Evolutionary conservation across 345 rosid species (phyloP), one percentile per base, ranked within the genome.

Genomic region (Ricinus communis): DNA sequence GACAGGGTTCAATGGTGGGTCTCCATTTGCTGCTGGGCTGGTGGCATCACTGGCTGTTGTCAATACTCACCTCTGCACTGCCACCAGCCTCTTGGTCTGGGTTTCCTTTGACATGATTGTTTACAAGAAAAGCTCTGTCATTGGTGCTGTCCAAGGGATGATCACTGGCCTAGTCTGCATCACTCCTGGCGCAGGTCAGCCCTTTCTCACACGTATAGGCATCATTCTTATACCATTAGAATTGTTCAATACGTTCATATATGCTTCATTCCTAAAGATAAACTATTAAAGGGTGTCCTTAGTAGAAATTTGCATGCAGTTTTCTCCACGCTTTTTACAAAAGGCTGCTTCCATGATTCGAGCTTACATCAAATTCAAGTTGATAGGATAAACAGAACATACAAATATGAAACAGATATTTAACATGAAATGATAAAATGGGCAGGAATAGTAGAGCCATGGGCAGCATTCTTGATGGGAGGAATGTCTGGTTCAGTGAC

Each of bases 91-190:
- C 68, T 40, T 85, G 66, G 77, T 81, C 16, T 88, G 90, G 93
- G 59, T 88, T 58, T 83, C 82, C 28, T 40, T 86, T 21, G 93
- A 88, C 85, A 86, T 85, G 86, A 60, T 77, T 31, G 70, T 78
- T 15, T 80, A 85, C 85, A 72, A 79, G 79, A 83, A 85, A 70
- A 86, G 86, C 78, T 85, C 90, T 0, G 88, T 86, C 66, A 83
- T 84, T 30, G 88, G 90, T 24, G 88, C 87, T 1, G 86, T 88
- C 47, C 93, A 86, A 55, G 88, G 90, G 41, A 83, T 86, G 85
- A 86, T 88, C 71, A 88, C 88, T 1, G 90, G 93, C 62, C 93
- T 86, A 8, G 90, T 86, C 74, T 88, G 90, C 75, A 84, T 88
- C 78, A 86, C 90, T 2, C 93, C 90, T 0, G 90, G 79, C 1